Evolutionary conservation across 148 eudicot species (phyloP).

Genomic region (Pouteria glomerata): DNA sequence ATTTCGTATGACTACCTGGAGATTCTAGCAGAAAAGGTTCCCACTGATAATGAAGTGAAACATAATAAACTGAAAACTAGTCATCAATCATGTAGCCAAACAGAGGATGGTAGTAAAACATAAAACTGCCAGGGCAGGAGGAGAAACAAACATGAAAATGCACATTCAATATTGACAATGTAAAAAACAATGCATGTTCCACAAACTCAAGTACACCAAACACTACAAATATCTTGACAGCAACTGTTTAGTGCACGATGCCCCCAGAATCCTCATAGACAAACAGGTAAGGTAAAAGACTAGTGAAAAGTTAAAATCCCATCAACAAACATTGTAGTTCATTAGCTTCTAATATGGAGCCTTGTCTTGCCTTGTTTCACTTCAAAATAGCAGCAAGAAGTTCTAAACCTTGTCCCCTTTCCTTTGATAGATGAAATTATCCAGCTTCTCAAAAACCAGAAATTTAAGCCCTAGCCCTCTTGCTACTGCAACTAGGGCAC

Average conservation of each 20-base stretch:
- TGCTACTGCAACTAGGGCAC: constrained; percentile 83
- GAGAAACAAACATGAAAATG: not conserved
- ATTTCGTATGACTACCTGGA: too few relatives aligned
- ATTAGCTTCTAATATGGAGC: constrained; percentile 1
- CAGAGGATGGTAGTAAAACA: too few relatives aligned
- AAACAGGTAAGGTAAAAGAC: constrained; percentile 13
- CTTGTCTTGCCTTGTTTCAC: not conserved
- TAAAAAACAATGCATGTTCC: not conserved
- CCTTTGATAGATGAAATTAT: not conserved
- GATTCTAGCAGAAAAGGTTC: too few relatives aligned
- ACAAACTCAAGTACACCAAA: not conserved
- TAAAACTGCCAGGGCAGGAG: not conserved
- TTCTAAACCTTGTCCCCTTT: constrained; percentile 10
- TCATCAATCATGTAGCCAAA: too few relatives aligned
- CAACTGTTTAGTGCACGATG: not conserved
- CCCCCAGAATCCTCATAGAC: too few relatives aligned
- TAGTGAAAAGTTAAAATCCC: constrained; percentile 2
- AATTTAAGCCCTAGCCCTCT: constrained; percentile 60
- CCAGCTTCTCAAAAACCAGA: constrained; percentile 1
- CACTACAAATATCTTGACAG: too few relatives aligned
- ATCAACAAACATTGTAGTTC: not conserved
- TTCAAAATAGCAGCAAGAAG: not conserved
- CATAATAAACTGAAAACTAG: too few relatives aligned
- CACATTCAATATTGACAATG: not conserved
- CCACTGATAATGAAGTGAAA: too few relatives aligned